These are phyloP conservation scores for Saccharomycopsis synnaedendra DNA, from an alignment of 805 yeast species.

Conservation along the genomic window DNA sequence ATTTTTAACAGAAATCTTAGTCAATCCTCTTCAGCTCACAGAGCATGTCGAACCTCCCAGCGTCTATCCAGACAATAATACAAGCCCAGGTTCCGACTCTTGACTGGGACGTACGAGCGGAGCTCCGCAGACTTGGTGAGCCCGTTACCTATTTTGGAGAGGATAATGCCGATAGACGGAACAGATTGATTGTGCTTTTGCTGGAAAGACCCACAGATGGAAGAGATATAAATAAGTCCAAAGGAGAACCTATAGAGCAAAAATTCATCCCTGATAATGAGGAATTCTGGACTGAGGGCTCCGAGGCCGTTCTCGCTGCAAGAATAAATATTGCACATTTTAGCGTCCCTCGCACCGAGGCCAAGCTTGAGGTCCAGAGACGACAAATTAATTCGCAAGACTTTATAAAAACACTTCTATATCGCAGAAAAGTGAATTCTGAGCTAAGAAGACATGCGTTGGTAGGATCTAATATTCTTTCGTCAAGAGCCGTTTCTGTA, in stretches of 20 bases:
- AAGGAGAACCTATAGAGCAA: not conserved
- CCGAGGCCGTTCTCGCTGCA: slow-evolving; percentile 35
- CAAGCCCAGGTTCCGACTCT: slow-evolving; percentile 40
- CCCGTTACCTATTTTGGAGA: slow-evolving; percentile 52
- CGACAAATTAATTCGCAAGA: slow-evolving; percentile 24
- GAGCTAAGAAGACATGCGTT: slow-evolving; percentile 27
- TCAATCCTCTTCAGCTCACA: not conserved
- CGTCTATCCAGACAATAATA: not conserved
- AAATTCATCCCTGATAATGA: slow-evolving; percentile 18
- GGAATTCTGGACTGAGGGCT: slow-evolving; percentile 80
- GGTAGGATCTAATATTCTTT: slow-evolving; percentile 59
- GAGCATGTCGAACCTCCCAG: not conserved
- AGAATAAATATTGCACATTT: slow-evolving; percentile 40
- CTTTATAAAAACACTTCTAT: slow-evolving; percentile 30
- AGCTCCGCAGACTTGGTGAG: slow-evolving; percentile 39
- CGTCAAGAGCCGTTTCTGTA: slow-evolving; percentile 57
- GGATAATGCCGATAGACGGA: slow-evolving; percentile 47
- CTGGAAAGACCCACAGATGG: slow-evolving; percentile 2
- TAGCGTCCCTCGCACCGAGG: slow-evolving; percentile 37
- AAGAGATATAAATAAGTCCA: not conserved
- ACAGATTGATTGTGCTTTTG: slow-evolving; percentile 39
- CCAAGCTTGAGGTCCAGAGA: slow-evolving; percentile 29
- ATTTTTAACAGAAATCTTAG: too few species aligned
- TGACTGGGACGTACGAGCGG: slow-evolving; percentile 48
- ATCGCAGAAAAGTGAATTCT: slow-evolving; percentile 32